A percentile compares a stretch with the other conserved stretches of the same genome.
Evolutionary conservation across 2,329 filamentous ascomycete species (phyloP).

Genomic region (Scedosporium minutisporum): DNA sequence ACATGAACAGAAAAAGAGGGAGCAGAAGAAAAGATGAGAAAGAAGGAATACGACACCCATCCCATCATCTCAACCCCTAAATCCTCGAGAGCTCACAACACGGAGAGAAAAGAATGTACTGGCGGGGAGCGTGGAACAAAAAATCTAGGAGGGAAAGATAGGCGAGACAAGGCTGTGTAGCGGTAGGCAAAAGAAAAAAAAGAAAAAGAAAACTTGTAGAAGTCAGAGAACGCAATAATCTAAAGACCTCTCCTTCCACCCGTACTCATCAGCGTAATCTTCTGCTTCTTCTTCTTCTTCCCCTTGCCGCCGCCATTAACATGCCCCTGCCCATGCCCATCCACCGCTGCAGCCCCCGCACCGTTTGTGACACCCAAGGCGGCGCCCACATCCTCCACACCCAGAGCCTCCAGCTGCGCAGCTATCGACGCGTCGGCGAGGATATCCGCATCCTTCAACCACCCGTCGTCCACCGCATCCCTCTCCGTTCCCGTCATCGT

Average conservation of each 20-base stretch:
- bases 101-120: no score
- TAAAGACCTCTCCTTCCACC: conserved; percentile 40
- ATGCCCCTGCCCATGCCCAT: conserved; percentile 18
- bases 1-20: no score
- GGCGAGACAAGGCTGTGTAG: no score
- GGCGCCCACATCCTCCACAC: conserved; percentile 22
- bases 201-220: no score
- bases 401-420: conserved; percentile 47
- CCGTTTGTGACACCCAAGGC: conserved; percentile 11
- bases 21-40: no score
- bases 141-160: no score
- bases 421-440: conserved; percentile 51
- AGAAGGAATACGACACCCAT: no score
- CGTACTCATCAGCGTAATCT: conserved; percentile 64
- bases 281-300: conserved; percentile 60
- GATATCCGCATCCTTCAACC: conserved; percentile 74
- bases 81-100: no score
- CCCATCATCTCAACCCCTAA: no score
- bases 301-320: conserved; percentile 11
- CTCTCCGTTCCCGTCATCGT: conserved; percentile 27
- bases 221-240: neutral
- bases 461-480: conserved; percentile 59
- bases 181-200: no score
- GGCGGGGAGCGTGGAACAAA: no score
- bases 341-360: conserved; percentile 17